phyloP scores from a whole-genome alignment of 108 stramenopile genomes.

The Chaetoceros tenuissimus region DNA sequence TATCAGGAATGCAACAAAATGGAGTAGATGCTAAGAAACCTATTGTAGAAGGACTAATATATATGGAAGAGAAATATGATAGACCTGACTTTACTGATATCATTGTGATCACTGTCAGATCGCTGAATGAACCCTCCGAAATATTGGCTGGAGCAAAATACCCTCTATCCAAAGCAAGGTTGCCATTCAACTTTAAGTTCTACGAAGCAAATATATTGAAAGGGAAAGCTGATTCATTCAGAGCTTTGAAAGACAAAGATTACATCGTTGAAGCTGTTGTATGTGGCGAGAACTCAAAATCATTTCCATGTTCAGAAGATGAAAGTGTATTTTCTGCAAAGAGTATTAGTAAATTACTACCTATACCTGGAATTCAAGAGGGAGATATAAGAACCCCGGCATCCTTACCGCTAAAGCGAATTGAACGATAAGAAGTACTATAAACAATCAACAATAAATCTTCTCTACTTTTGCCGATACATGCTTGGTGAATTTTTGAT shows the following conservation, averaged over 20 bases:
- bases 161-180: slow-evolving; percentile 20
- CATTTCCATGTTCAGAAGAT: slow-evolving; percentile 23
- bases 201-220: slow-evolving; percentile 29
- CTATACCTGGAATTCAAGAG: slow-evolving; percentile 18
- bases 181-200: slow-evolving; percentile 31
- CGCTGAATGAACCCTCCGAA: slow-evolving; percentile 14
- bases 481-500: slow-evolving; percentile 40
- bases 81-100: slow-evolving; percentile 10
- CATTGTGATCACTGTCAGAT: slow-evolving; percentile 29
- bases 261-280: slow-evolving; percentile 21
- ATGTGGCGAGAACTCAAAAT: slow-evolving; percentile 21
- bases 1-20: background rate
- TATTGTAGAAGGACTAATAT: slow-evolving; percentile 31
- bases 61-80: slow-evolving; percentile 15
- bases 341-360: slow-evolving; percentile 30
- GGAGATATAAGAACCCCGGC: slow-evolving; percentile 30
- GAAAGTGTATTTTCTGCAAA: slow-evolving; percentile 21
- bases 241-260: slow-evolving; percentile 9
- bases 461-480: too few species aligned
- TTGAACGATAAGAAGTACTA: too few species aligned
- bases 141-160: slow-evolving; percentile 34
- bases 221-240: slow-evolving; percentile 11
- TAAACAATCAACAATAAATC: too few species aligned
- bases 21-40: slow-evolving; percentile 11
- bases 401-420: slow-evolving; percentile 26